These are phyloP conservation scores for Rhynchospora tenuis DNA, from an alignment of 176 grass and related monocot genomes.

Conservation along the genomic window DNA sequence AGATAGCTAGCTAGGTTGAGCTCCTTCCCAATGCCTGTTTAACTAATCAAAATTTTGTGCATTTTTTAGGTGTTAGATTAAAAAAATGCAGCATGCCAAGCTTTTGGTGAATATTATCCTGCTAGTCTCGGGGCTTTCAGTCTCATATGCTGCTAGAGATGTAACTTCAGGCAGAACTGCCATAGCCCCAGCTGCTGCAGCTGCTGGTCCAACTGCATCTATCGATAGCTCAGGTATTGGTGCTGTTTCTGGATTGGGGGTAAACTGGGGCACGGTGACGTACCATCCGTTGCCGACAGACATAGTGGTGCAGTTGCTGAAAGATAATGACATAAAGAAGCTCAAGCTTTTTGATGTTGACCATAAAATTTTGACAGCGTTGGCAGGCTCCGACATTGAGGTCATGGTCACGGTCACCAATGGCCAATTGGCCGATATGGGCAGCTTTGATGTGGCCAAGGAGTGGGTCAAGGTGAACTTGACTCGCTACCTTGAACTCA, in stretches of 20 bases:
- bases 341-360: slow-evolving; percentile 81
- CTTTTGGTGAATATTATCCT: background rate
- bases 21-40: background rate
- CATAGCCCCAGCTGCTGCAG: background rate
- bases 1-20: background rate
- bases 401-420: slow-evolving; percentile 71
- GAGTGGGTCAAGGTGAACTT: slow-evolving; percentile 63
- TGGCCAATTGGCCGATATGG: slow-evolving; percentile 48
- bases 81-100: background rate
- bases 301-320: slow-evolving; percentile 40
- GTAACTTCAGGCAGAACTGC: background rate
- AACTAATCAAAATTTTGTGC: background rate
- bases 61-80: background rate
- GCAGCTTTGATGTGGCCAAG: slow-evolving; percentile 33
- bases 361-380: slow-evolving; percentile 29
- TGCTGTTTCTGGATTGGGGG: slow-evolving; percentile 26
- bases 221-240: background rate
- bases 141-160: background rate
- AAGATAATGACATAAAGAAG: slow-evolving; percentile 53
- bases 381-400: slow-evolving; percentile 64
- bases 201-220: background rate
- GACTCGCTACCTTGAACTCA: slow-evolving; percentile 41
- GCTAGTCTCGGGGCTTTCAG: background rate
- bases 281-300: slow-evolving; percentile 51
- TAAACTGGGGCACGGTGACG: slow-evolving; percentile 78